Percentiles rank a stretch among this genome's conserved stretches.
Conservation (phyloP, 2,329 filamentous ascomycete species). For the Elsinoe batatas region DNA sequence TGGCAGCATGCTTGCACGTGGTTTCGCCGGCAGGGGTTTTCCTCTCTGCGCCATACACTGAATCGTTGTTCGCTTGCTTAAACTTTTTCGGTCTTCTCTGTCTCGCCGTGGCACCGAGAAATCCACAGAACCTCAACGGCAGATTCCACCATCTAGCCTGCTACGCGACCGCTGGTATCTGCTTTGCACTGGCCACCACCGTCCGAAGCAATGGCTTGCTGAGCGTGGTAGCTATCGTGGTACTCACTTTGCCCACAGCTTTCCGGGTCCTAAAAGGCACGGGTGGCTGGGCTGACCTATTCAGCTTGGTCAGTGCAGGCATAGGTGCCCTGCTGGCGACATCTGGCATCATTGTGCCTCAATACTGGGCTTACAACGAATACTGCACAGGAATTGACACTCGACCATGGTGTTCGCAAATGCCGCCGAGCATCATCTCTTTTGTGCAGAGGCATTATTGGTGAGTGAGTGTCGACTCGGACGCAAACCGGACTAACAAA, state of each 20-base stretch:
- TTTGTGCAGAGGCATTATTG: constrained; percentile 89
- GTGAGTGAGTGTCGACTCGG: constrained; percentile 37
- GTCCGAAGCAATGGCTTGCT: constrained; percentile 82
- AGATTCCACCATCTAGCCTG: constrained; percentile 7
- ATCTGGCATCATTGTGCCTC: constrained; percentile 59
- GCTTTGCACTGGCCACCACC: constrained; percentile 61
- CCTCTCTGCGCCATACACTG: constrained; percentile 74
- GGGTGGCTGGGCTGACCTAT: not conserved
- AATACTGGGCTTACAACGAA: constrained; percentile 60
- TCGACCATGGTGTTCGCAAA: constrained; percentile 63
- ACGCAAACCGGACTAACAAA: constrained; percentile 10
- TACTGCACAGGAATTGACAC: constrained; percentile 47
- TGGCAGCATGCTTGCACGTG: constrained; percentile 65
- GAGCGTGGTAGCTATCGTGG: constrained; percentile 60
- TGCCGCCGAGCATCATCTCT: constrained; percentile 77
- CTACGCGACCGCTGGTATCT: constrained; percentile 22
- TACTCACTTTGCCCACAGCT: constrained; percentile 27
- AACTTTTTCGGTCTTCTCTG: constrained; percentile 64
- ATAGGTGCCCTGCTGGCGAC: constrained; percentile 48
- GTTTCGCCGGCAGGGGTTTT: constrained; percentile 84
- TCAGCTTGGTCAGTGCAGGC: constrained; percentile 10
- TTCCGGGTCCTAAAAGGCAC: constrained; percentile 30
- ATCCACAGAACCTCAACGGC: not conserved
- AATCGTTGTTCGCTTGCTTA: constrained; percentile 68
- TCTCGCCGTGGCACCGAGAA: constrained; percentile 28